Base-by-base conservation (phyloP, 331 rosid species). In the Quercus phellos region DNA sequence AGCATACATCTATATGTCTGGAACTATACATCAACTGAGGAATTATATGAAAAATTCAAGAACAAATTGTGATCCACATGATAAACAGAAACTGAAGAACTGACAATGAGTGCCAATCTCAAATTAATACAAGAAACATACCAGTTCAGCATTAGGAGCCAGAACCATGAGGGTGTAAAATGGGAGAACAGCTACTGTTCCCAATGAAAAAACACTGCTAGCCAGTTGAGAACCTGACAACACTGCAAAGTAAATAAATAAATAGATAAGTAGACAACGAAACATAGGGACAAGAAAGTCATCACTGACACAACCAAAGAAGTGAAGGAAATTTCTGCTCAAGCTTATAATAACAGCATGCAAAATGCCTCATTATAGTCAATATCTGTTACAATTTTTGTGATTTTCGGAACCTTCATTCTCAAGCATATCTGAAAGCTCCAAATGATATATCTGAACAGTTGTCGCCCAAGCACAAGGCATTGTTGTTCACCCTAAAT, bases 101-200 rank as follows among this genome's bases (percentile, higher is more conserved):
- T 29, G 51, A 13, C 35, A 58, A 51, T 8, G 29, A 18, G 13
- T 27, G 68, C 22, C 42, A 63, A 63, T 72, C 79, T 43, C 18
- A 54, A 35, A 26, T 78, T 63, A 53, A 5, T 43, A 78, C 32
- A 19, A 51, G 71, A 56, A 67, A 82, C 96, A 72, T 91, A 95
- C 99, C 53, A 92, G 78, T 64, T 86, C 85, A 63, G 99, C 84
- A 58, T 88, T 90, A 29, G 99, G 99, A 69, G 97, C 98, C 64
- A 92, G 69, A 87, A 95, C 97, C 98, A 95, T 95, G 73, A 95
- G 97, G 64, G 91, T 80, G 80, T 95, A 95, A 83, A 90, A 95
- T 35, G 99, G 99, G 56, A 95, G 97, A 69, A 95, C 99, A 51
- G 98, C 91, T 55, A 80, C 17, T 68, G 98, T 95, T 77, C 99